Conservation (phyloP, 495 filamentous ascomycete species). For the Xylaria acuta region DNA sequence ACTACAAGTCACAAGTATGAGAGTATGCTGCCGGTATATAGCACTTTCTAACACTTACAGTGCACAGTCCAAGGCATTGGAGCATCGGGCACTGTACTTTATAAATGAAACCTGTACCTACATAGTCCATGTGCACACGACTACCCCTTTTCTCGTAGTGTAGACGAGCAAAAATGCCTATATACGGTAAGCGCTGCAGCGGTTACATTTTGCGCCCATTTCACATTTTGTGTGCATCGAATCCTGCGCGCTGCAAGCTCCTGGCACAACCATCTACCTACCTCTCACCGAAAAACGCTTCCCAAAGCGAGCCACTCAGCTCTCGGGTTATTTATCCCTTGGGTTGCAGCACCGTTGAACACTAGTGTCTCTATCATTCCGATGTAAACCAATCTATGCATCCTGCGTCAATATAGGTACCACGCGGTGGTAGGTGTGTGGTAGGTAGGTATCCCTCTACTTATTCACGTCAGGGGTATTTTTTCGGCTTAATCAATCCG, state of each 20-base stretch:
- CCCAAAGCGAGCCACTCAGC: not conserved
- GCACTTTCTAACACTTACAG: not conserved
- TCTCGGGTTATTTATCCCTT: not conserved
- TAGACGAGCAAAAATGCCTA: not conserved
- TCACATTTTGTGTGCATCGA: not conserved
- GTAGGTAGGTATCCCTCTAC: not conserved
- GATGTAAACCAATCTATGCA: not conserved
- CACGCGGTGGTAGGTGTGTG: not conserved
- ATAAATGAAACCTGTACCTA: slow-evolving; percentile 2
- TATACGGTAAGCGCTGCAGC: slow-evolving; percentile 3
- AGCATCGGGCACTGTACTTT: not conserved
- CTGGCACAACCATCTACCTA: not conserved
- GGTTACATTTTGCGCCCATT: slow-evolving; percentile 11
- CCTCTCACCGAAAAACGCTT: slow-evolving; percentile 8
- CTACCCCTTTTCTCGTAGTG: not conserved
- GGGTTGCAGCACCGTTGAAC: not conserved
- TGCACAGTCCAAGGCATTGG: not conserved
- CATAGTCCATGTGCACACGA: not conserved
- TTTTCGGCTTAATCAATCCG: not conserved
- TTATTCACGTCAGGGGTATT: not conserved
- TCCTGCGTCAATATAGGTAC: not conserved
- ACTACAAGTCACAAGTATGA: no score
- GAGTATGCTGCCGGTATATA: no score
- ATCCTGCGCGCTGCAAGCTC: not conserved
- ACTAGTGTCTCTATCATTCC: not conserved